phyloP scores from a whole-genome alignment of 768 basidiomycete genomes.

The Leccinum aurantiacum region DNA sequence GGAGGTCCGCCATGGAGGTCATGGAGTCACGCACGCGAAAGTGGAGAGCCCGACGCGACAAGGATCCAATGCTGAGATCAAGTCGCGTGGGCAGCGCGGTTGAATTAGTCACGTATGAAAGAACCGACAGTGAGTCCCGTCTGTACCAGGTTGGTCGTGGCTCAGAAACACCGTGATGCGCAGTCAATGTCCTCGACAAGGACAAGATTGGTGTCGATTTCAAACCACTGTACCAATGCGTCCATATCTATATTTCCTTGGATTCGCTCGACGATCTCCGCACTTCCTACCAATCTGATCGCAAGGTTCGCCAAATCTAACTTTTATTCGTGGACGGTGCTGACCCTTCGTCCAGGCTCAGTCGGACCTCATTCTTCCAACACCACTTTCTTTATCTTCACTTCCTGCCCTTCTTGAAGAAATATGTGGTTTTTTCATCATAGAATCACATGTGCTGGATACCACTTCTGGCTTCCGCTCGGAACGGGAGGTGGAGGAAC shows the following conservation, averaged over 20 bases:
- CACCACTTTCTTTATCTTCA: conserved; percentile 61
- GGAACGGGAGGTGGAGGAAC: conserved; percentile 85
- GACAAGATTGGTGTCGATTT: conserved; percentile 89
- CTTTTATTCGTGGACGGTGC: background rate
- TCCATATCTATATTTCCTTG: conserved; percentile 92
- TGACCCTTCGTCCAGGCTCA: conserved; percentile 65
- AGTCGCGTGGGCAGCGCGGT: conserved; percentile 89
- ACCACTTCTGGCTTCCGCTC: conserved; percentile 91
- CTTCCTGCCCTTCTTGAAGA: conserved; percentile 84
- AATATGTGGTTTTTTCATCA: conserved; percentile 96
- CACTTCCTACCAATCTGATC: conserved; percentile 93
- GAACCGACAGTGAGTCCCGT: conserved; percentile 78
- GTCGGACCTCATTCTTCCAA: conserved; percentile 91
- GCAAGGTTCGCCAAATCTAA: conserved; percentile 56
- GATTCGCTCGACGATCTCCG: conserved; percentile 90
- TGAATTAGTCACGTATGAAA: conserved; percentile 89
- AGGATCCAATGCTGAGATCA: conserved; percentile 72
- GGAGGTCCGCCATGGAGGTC: conserved; percentile 81
- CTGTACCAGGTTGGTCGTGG: background rate
- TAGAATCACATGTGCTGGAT: conserved; percentile 89
- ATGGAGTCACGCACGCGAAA: conserved; percentile 83
- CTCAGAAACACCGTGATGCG: conserved; percentile 10
- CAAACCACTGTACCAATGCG: conserved; percentile 92
- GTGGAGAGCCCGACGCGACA: conserved; percentile 83
- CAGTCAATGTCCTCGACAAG: conserved; percentile 91